These are phyloP conservation scores for Hysterium pulicare DNA, from an alignment of 2,329 filamentous ascomycete species.

Conservation along the genomic window DNA sequence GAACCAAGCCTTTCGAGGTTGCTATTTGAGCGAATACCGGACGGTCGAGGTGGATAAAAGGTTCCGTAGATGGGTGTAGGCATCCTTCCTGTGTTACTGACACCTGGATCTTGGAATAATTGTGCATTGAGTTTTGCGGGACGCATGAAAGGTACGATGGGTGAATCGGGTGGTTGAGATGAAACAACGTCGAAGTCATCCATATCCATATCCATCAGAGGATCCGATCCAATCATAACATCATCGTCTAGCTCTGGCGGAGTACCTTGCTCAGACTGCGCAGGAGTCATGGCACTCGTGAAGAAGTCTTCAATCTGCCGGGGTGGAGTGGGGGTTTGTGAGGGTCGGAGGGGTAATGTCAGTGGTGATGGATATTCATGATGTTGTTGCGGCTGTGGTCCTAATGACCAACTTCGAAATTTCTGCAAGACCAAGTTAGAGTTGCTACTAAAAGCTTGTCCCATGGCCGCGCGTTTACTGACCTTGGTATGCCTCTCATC, in stretches of 20 bases:
- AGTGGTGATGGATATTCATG: conserved; percentile 18
- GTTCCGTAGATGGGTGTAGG: conserved; percentile 40
- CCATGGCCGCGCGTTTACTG: too few species aligned
- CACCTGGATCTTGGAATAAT: conserved; percentile 17
- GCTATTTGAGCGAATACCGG: conserved; percentile 1
- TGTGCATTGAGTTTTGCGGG: conserved; percentile 33
- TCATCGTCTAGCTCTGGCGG: conserved; percentile 23
- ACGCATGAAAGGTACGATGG: conserved; percentile 29
- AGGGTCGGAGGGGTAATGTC: conserved; percentile 21
- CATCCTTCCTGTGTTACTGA: conserved; percentile 28
- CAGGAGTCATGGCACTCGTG: conserved; percentile 25
- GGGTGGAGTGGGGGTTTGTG: conserved; percentile 26
- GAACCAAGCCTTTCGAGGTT: neutral
- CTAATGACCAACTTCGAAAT: conserved; percentile 23
- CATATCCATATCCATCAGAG: conserved; percentile 30
- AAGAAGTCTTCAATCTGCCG: conserved; percentile 20
- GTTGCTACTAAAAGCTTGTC: too few species aligned
- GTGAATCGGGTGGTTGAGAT: conserved; percentile 36
- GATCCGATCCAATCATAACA: conserved; percentile 18
- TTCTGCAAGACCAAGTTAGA: conserved; percentile 24
- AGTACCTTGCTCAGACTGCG: conserved; percentile 22
- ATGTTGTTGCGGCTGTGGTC: too few species aligned
- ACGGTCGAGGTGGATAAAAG: conserved; percentile 20
- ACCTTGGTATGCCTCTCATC: conserved; percentile 31
- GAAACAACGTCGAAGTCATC: conserved; percentile 26